Percentiles rank a stretch among this genome's conserved stretches.
Evolutionary conservation across 2,329 filamentous ascomycete species (phyloP).

Genomic region (Alternaria atra): DNA sequence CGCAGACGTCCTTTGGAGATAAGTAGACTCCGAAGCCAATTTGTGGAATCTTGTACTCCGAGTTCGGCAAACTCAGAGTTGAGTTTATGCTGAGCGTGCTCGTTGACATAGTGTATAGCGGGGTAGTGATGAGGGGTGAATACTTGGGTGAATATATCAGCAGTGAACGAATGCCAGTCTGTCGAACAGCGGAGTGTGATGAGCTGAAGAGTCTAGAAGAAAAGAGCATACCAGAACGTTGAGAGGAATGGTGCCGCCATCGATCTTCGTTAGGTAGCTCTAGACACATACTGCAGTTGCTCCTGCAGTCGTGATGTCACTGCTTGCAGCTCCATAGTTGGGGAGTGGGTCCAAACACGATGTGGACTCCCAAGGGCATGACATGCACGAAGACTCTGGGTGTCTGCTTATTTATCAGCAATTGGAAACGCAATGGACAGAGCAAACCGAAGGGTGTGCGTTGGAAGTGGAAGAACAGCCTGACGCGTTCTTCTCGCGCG

Average conservation of each 20-base stretch:
- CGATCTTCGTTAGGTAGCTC: not conserved
- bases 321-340: constrained; percentile 10
- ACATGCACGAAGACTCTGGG: not conserved
- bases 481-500: not conserved
- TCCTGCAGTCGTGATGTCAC: constrained; percentile 31
- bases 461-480: not conserved
- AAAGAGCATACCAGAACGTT: constrained; percentile 18
- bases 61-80: constrained; percentile 61
- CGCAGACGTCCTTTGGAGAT: constrained; percentile 64
- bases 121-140: constrained; percentile 15
- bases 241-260: not conserved
- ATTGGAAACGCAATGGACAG: not conserved
- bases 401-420: not conserved
- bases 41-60: constrained; percentile 65
- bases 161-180: constrained; percentile 1
- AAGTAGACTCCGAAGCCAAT: constrained; percentile 78
- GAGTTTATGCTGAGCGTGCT: constrained; percentile 55
- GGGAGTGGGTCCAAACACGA: constrained; percentile 10
- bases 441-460: not conserved
- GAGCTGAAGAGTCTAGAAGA: constrained; percentile 8
- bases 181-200: constrained; percentile 8
- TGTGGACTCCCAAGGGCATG: not conserved
- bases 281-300: constrained; percentile 11
- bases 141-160: constrained; percentile 15
- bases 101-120: constrained; percentile 25